Conservation (phyloP, 495 filamentous ascomycete species). For the Penicillium diatomitis region DNA sequence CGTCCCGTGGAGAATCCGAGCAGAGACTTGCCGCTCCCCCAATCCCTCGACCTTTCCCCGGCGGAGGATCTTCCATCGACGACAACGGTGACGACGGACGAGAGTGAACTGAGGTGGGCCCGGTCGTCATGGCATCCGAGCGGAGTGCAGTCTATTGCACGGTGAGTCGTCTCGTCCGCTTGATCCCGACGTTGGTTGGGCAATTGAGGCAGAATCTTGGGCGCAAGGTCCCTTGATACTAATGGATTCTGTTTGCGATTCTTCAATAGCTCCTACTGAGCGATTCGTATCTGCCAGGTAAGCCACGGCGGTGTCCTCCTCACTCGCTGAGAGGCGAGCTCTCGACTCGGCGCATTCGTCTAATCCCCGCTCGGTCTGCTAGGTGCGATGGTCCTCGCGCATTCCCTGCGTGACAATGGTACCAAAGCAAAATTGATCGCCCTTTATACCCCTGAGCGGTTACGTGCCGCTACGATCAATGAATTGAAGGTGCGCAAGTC, state of each 20-base stretch:
- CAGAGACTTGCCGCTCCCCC: too few relatives aligned
- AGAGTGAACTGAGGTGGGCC: too few relatives aligned
- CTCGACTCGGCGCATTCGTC: background rate
- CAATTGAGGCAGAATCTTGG: background rate
- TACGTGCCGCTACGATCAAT: slow-evolving; percentile 61
- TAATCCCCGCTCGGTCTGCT: slow-evolving; percentile 9
- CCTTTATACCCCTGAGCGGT: slow-evolving; percentile 67
- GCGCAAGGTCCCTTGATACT: background rate
- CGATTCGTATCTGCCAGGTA: slow-evolving; percentile 86
- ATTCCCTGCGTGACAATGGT: slow-evolving; percentile 88
- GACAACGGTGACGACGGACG: too few relatives aligned
- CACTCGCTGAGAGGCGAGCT: too few relatives aligned
- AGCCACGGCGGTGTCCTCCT: background rate
- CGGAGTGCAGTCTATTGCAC: slow-evolving; percentile 49
- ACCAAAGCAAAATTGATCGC: slow-evolving; percentile 79
- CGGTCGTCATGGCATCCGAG: slow-evolving; percentile 22
- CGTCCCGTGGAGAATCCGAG: background rate
- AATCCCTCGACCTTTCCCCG: background rate
- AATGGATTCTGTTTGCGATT: slow-evolving; percentile 9
- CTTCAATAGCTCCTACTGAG: slow-evolving; percentile 68
- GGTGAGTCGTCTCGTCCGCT: slow-evolving; percentile 22
- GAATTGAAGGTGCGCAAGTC: slow-evolving; percentile 59
- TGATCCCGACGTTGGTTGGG: background rate
- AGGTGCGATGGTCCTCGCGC: slow-evolving; percentile 90
- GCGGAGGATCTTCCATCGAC: background rate